Evolutionary conservation across 1,284 basidiomycete species (phyloP).

Genomic region (Thelephora terrestris): DNA sequence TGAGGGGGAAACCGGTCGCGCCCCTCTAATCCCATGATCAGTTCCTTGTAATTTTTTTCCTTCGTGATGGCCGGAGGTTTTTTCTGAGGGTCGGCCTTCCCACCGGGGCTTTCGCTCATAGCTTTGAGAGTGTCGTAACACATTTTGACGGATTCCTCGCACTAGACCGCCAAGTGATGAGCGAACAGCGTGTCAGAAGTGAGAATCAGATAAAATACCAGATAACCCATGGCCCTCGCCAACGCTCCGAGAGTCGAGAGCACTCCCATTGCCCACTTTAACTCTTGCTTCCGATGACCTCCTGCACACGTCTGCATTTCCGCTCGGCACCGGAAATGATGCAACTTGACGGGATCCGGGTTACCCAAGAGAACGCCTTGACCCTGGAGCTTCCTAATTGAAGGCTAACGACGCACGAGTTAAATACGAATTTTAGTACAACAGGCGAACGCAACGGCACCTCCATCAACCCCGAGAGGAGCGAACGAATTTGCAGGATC

Average conservation of each 20-base stretch:
- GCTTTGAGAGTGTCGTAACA: slow-evolving; percentile 57
- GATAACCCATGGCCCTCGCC: slow-evolving; percentile 73
- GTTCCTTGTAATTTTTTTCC: slow-evolving; percentile 48
- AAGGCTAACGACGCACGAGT: slow-evolving; percentile 13
- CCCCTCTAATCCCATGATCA: slow-evolving; percentile 56
- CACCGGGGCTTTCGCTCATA: slow-evolving; percentile 23
- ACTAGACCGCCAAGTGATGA: slow-evolving; percentile 30
- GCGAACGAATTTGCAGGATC: slow-evolving; percentile 44
- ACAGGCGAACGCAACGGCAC: slow-evolving; percentile 32
- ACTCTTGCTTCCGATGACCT: slow-evolving; percentile 9
- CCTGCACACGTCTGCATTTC: slow-evolving; percentile 16
- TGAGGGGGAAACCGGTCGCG: slow-evolving; percentile 57
- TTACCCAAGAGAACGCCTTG: slow-evolving; percentile 20
- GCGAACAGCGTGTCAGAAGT: not conserved
- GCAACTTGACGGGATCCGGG: slow-evolving; percentile 36
- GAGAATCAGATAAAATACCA: slow-evolving; percentile 36
- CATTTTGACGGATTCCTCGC: slow-evolving; percentile 76
- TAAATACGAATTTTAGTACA: not conserved
- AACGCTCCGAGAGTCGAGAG: slow-evolving; percentile 29
- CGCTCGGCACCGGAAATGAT: slow-evolving; percentile 42
- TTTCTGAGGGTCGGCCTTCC: slow-evolving; percentile 26
- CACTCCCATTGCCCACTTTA: slow-evolving; percentile 20
- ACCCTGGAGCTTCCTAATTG: slow-evolving; percentile 21
- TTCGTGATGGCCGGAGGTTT: slow-evolving; percentile 30
- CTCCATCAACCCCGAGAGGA: slow-evolving; percentile 60